Base-by-base conservation (phyloP, 73 alveolate genomes). In the Paramecium tetraurelia region DNA sequence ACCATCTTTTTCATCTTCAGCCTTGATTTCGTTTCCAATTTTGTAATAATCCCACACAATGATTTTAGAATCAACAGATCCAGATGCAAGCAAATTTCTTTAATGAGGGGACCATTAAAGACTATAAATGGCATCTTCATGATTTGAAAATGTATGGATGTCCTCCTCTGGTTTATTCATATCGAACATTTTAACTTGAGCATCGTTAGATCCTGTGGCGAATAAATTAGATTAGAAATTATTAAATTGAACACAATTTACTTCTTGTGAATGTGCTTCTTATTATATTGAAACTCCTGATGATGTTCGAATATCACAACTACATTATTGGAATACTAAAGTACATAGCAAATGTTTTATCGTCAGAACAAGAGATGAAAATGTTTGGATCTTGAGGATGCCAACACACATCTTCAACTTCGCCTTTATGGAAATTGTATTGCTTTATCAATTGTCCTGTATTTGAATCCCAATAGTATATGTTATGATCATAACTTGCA, bases 381-480 rank as follows among this genome's bases (percentile, higher is more conserved):
- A 96, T 85, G 85, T 96, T 95, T 48, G 95, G 97, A 85, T 92
- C 93, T 33, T 88, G 44, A 68, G 95, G 93, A 94, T 96, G 96
- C 97, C 98, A 97, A 29, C 97, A 93, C 18, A 98, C 99, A 93
- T 98, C 99, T 95, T 98, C 99, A 0, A 98, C 99, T 11, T 95
- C 96, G 24, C 95, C 97, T 53, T 93, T 53, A 46, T 95, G 95
- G 76, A 38, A 41, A 46, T 29, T 43, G 35, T 44, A 80, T 9
- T 8, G 10, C 9, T 29, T n/a, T 22, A 80, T 80, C 11, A 41
- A 22, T 80, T 80, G 5, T 35, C 93, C 97, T 68, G 85, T 87
- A 88, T 95, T 95, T 8, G 96, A 93, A 95, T 98, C 99, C 99
- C 99, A 98, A 29, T 97, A 92, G 70, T 97, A 95, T 58, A 98